Evolutionary conservation across 2,329 filamentous ascomycete genomes (phyloP).

Genomic region (Verticillium klebahnii): DNA sequence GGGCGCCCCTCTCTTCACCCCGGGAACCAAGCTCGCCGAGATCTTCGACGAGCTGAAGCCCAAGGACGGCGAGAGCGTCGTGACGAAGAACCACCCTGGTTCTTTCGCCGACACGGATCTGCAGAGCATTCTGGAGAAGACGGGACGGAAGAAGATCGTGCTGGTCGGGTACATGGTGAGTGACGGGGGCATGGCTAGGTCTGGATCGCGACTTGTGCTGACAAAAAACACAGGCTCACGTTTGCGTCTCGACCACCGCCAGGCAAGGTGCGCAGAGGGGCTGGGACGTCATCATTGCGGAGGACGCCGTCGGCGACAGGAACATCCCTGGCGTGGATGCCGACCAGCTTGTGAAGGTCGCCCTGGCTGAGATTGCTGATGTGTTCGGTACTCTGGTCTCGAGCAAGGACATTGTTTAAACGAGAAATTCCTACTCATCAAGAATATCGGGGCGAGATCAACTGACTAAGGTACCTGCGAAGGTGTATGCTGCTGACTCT

Average conservation of each 20-base stretch:
- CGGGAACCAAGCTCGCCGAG: conserved; percentile 77
- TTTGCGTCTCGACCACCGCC: conserved; percentile 60
- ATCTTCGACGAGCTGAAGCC: conserved; percentile 78
- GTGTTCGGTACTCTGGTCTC: conserved; percentile 57
- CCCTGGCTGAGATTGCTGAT: conserved; percentile 57
- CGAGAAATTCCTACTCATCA: no score
- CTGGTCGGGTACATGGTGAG: conserved; percentile 54
- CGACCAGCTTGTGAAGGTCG: conserved; percentile 44
- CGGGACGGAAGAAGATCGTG: conserved; percentile 55
- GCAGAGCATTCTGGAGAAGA: conserved; percentile 43
- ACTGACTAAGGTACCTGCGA: no score
- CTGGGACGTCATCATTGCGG: conserved; percentile 57
- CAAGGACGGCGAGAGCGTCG: conserved; percentile 66
- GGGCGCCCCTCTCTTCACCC: conserved; percentile 63
- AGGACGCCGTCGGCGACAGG: conserved; percentile 61
- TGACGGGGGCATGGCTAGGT: not conserved
- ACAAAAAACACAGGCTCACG: conserved; percentile 49
- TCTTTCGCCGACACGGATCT: conserved; percentile 59
- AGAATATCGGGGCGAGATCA: no score
- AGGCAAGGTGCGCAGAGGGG: conserved; percentile 55
- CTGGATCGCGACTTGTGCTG: not conserved
- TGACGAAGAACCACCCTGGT: conserved; percentile 54
- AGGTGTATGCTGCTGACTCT: no score
- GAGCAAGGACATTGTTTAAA: conserved; percentile 18
- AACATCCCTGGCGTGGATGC: conserved; percentile 59